Conservation (phyloP, 768 basidiomycete species). For the Rhodotorula graminis region DNA sequence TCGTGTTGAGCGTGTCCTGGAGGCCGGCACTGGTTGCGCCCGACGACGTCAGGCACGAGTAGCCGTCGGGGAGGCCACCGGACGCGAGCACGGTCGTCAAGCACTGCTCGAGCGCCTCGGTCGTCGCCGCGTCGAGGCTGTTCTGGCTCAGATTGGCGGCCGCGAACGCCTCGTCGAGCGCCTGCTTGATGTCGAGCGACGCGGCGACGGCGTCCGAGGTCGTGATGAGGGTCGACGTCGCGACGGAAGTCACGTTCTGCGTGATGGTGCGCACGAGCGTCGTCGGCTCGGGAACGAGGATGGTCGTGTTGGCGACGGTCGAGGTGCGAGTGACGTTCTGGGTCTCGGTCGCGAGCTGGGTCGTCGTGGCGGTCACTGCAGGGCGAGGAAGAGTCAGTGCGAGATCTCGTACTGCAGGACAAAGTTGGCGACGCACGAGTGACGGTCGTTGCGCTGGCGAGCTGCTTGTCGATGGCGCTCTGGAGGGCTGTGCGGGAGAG, state of each 20-base stretch:
- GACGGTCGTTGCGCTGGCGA: conserved; percentile 7
- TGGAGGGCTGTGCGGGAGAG: neutral
- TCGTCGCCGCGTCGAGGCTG: conserved; percentile 26
- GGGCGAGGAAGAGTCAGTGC: neutral
- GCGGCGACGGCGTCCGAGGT: conserved; percentile 15
- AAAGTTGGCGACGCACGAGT: neutral
- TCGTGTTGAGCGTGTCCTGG: conserved; percentile 33
- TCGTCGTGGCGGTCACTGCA: conserved; percentile 34
- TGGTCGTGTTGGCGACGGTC: conserved; percentile 11
- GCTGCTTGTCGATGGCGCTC: conserved; percentile 20
- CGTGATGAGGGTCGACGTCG: conserved; percentile 30
- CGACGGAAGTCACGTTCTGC: conserved; percentile 12
- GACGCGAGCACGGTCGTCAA: conserved; percentile 26
- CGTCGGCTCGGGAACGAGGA: conserved; percentile 20
- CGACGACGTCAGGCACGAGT: conserved; percentile 34
- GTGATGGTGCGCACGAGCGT: conserved; percentile 16
- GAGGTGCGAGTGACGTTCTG: conserved; percentile 49
- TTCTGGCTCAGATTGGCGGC: conserved; percentile 36
- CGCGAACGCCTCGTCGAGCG: conserved; percentile 37
- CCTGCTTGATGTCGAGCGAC: conserved; percentile 32
- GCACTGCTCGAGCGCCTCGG: conserved; percentile 32
- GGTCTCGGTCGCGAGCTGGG: conserved; percentile 30
- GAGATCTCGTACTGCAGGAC: neutral
- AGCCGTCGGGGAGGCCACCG: conserved; percentile 39
- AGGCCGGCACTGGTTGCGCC: conserved; percentile 33